These are phyloP conservation scores for Trypanosomatidae sp. DNA, from an alignment of 208 protist species.

Conservation along the genomic window DNA sequence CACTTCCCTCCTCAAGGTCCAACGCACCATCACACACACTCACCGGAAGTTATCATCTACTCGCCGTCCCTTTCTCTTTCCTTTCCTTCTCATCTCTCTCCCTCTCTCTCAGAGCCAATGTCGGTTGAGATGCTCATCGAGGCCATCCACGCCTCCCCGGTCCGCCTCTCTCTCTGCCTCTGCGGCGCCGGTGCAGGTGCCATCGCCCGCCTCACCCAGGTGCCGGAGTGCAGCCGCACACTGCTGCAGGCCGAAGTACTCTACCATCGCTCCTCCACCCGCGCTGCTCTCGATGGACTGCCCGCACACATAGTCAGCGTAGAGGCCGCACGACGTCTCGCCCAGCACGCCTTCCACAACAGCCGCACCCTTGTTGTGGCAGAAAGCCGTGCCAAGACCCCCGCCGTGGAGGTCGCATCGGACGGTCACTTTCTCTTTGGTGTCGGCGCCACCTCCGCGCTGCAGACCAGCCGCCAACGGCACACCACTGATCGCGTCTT, in stretches of 20 bases:
- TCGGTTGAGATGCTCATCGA: conserved; percentile 30
- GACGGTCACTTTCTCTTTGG: conserved; percentile 41
- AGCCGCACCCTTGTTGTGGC: conserved; percentile 5
- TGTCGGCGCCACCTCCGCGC: conserved; percentile 57
- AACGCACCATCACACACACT: too few species aligned
- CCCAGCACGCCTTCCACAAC: conserved; percentile 56
- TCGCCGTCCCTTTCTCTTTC: too few species aligned
- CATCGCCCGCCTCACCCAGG: conserved; percentile 37
- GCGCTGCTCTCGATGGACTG: conserved; percentile 38
- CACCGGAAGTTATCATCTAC: too few species aligned
- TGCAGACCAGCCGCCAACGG: conserved; percentile 36
- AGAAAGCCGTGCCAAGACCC: background rate
- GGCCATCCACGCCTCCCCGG: conserved; percentile 41
- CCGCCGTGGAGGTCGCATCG: too few species aligned
- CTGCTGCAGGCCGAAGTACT: conserved; percentile 45
- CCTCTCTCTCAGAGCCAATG: conserved; percentile 1
- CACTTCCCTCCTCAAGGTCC: too few species aligned
- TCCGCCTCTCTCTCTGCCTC: conserved; percentile 39
- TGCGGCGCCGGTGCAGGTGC: conserved; percentile 46
- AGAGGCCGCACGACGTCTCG: conserved; percentile 43
- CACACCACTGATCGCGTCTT: conserved; percentile 38
- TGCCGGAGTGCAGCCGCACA: conserved; percentile 59
- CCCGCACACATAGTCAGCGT: conserved; percentile 34
- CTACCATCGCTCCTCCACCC: conserved; percentile 34
- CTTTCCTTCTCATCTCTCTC: background rate